Base-by-base conservation (phyloP, 2,329 filamentous ascomycete species). In the Pseudopithomyces maydicus region DNA sequence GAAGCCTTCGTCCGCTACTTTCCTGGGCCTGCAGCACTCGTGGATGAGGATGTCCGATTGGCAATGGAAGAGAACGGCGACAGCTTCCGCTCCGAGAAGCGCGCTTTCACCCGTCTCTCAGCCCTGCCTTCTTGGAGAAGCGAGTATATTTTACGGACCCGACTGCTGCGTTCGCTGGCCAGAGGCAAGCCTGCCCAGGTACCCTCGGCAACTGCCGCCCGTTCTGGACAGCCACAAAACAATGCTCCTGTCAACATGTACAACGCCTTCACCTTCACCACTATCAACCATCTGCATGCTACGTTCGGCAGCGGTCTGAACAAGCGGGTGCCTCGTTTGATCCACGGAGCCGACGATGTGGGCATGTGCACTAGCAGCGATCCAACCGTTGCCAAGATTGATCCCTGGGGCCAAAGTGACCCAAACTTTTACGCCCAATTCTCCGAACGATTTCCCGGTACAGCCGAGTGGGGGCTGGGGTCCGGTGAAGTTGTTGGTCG, bases 1-100 rank as follows among this genome's bases (percentile, higher is more conserved):
- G 90, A 92, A 72, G 94, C 93, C 6, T 98, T 98, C 72, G 85
- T 91, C 65, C 91, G 93, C 60, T 94, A 88, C 78, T 99, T 98
- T 67, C 91, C 91, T 0, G 92, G 90, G 1, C 86, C 89, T 22
- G 85, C 89, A 69, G 82, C 82, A 6, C 70, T 88, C 45, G 73
- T 76, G 57, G 68, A 74, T 60, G 60, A 65, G 4, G 59, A 71
- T 39, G 71, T 77, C 54, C 72, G 74, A 78, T 52, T 87, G 86
- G 68, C 75, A 74, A 53, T 67, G 8, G 71, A 76, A 49, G 65
- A 70, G 6, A 62, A 58, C 26, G 70, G 68, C n/a, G 73, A 77
- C 19, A 61, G 60, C 38, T 79, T 92, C 43, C 85, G 86, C 26
- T 89, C 90, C 1, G 90, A 95, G 70, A 85, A 86, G 65, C 90